Base-by-base conservation (phyloP, 140 eudicot species). In the Erigeron philadelphicus region DNA sequence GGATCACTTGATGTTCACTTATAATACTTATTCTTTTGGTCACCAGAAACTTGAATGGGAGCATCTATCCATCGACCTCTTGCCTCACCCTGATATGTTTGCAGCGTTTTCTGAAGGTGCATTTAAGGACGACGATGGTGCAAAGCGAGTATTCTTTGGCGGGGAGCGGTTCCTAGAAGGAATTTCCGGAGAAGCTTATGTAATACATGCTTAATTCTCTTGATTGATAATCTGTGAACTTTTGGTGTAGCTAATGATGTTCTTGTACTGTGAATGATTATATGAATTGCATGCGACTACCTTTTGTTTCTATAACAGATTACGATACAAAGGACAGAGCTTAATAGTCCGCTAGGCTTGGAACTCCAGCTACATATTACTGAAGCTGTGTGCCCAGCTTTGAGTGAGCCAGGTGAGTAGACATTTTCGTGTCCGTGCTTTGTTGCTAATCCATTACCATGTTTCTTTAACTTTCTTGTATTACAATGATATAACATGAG, bases 51-150 rank as follows among this genome's bases (percentile, higher is more conserved):
- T 93, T 87, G 90, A 89, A 80, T 93, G 98, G 98, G 95, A 87
- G 76, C 80, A 79, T 76, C 76, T 93, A 68, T 93, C 98, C 45
- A 81, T 93, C 73, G 98, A 93, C 82, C 90, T 93, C 76, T 84
- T 89, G 68, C 98, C 98, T 63, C 98, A 93, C 77, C 98, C 98
- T 44, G 98, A 93, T 82, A 93, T 89, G 98, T 93, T 93, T 77
- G 45, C 84, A 69, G 90, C 84, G 60, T 61, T 68, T 68, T 77
- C 89, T 74, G 80, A 81, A 75, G 96, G 83, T 66, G 87, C 88
- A 61, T 82, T 85, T 74, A 93, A 85, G 82, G 98, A 93, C 35
- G 90, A 84, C 38, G 96, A 93, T 89, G 98, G 98, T 64, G 98
- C 90, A 70, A 93, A 89, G 70, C 82, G 98, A 11, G 88, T 80